Evolutionary conservation across 2,329 filamentous ascomycete species (phyloP).

Genomic region (Chrysoporthe cubensis): DNA sequence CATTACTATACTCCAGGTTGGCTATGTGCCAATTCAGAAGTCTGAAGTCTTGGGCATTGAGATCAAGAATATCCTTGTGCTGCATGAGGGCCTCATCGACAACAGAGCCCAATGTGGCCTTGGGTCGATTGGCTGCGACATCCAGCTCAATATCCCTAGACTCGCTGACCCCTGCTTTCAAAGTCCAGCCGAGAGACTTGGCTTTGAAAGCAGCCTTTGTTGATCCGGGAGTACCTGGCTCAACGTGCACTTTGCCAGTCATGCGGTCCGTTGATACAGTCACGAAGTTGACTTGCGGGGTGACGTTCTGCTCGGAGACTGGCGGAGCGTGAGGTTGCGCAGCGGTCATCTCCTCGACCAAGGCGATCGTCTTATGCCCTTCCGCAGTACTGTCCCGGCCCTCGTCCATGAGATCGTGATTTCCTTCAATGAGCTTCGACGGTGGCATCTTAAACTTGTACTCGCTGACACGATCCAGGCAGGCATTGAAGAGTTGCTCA

Average conservation of each 20-base stretch:
- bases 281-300: constrained; percentile 59
- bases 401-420: constrained; percentile 78
- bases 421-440: constrained; percentile 76
- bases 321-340: constrained; percentile 59
- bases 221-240: constrained; percentile 70
- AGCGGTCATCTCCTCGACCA: constrained; percentile 71
- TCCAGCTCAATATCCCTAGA: constrained; percentile 74
- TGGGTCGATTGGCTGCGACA: constrained; percentile 61
- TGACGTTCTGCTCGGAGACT: constrained; percentile 58
- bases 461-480: constrained; percentile 86
- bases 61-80: constrained; percentile 80
- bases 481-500: constrained; percentile 93
- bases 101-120: constrained; percentile 83
- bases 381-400: constrained; percentile 78
- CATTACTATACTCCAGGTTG: constrained; percentile 97
- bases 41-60: constrained; percentile 85
- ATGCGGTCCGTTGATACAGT: constrained; percentile 69
- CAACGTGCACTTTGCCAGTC: constrained; percentile 73
- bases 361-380: constrained; percentile 71
- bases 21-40: constrained; percentile 98
- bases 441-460: constrained; percentile 80
- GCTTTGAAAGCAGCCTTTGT: constrained; percentile 78
- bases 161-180: constrained; percentile 66
- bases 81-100: constrained; percentile 91
- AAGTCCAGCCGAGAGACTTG: constrained; percentile 78